phyloP scores from a whole-genome alignment of 495 filamentous ascomycete genomes.

The Penicillium bialowiezense region DNA sequence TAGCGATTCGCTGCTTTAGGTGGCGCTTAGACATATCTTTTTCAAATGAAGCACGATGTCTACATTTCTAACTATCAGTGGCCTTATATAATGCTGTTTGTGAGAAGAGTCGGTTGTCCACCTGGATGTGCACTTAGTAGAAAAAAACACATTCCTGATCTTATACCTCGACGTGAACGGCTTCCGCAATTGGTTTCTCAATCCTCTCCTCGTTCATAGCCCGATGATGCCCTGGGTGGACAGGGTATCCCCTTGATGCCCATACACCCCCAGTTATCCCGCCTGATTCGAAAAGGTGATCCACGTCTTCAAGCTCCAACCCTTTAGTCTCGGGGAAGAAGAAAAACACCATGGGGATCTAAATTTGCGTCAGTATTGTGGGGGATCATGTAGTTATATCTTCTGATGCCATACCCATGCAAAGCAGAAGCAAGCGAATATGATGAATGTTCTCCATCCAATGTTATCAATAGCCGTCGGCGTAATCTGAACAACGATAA shows the following conservation, averaged over 20 bases:
- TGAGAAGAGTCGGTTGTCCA: too few species aligned
- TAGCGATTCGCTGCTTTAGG: too few species aligned
- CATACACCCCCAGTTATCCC: constrained; percentile 39
- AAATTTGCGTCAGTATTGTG: constrained; percentile 39
- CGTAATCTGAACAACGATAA: constrained; percentile 58
- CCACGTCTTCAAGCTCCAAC: constrained; percentile 73
- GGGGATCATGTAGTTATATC: constrained; percentile 19
- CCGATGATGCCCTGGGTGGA: constrained; percentile 17
- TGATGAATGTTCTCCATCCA: constrained; percentile 62
- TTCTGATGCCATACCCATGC: constrained; percentile 16
- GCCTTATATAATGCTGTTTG: too few species aligned
- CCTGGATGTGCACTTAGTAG: too few species aligned
- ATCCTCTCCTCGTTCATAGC: constrained; percentile 12
- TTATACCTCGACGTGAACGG: constrained; percentile 2
- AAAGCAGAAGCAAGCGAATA: constrained; percentile 50
- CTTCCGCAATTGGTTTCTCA: constrained; percentile 8
- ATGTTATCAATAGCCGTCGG: constrained; percentile 58
- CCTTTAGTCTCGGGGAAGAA: constrained; percentile 64
- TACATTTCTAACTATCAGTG: too few species aligned
- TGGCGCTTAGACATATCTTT: too few species aligned
- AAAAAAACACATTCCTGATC: too few species aligned
- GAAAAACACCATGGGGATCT: constrained; percentile 65
- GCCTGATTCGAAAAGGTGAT: constrained; percentile 49
- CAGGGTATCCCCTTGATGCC: constrained; percentile 23
- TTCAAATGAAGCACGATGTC: too few species aligned